Conservation (phyloP, 495 filamentous ascomycete species). For the Penicillium goetzii region DNA sequence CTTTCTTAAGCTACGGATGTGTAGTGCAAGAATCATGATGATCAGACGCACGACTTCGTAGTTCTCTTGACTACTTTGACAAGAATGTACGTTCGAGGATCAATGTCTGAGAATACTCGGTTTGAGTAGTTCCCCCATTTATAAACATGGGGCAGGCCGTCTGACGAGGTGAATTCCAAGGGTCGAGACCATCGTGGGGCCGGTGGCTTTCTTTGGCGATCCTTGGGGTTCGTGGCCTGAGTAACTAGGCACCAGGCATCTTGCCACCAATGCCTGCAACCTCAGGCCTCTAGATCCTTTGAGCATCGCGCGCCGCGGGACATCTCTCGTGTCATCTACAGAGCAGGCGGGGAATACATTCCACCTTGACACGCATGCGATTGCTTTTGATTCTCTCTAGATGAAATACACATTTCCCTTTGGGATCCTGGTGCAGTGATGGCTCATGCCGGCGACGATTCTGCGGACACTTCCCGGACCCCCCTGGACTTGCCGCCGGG, state of each 20-base stretch:
- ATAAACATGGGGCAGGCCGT: no score
- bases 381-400: background rate
- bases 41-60: background rate
- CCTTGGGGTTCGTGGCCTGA: background rate
- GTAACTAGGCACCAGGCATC: background rate
- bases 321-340: conserved; percentile 4
- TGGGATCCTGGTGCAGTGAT: background rate
- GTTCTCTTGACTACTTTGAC: no score
- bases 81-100: no score
- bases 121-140: no score
- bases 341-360: background rate
- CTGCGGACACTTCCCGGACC: background rate
- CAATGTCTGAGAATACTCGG: no score
- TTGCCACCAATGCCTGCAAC: background rate
- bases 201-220: no score
- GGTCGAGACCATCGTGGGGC: no score
- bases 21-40: conserved; percentile 13
- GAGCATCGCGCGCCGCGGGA: background rate
- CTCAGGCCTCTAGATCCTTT: background rate
- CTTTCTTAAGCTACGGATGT: background rate
- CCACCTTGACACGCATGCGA: background rate
- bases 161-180: no score
- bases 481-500: conserved; percentile 16
- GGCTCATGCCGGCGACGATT: background rate
- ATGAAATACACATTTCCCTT: background rate